Evolutionary conservation across 140 eudicot genomes (phyloP).

Genomic region (Bidens hawaiensis): DNA sequence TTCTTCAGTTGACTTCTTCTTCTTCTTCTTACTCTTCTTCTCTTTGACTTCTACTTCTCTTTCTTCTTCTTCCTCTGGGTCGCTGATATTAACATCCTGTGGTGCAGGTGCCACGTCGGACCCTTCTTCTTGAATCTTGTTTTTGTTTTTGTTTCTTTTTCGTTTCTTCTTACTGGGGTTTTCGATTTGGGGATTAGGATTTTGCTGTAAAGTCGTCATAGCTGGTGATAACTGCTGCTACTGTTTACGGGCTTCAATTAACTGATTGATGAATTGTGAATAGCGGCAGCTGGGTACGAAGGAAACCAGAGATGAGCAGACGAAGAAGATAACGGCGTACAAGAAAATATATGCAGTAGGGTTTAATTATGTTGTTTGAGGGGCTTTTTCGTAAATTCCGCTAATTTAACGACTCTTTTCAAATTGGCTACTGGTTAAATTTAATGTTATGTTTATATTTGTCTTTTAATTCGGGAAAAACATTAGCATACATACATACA

Average conservation of each 20-base stretch:
- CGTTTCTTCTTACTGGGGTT: slow-evolving; percentile 30
- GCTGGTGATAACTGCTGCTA: slow-evolving; percentile 10
- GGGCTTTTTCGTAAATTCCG: no score
- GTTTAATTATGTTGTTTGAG: no score
- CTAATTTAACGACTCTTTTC: no score
- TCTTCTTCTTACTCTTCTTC: slow-evolving; percentile 14
- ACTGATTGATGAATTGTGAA: no score
- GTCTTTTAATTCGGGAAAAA: no score
- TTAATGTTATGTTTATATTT: no score
- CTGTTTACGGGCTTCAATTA: slow-evolving; percentile 8
- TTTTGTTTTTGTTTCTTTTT: slow-evolving; percentile 35
- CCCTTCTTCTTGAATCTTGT: not conserved
- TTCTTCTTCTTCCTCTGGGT: no score
- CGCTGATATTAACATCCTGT: slow-evolving; percentile 12
- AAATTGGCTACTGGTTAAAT: no score
- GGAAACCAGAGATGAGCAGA: no score
- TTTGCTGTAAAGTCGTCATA: slow-evolving; percentile 32
- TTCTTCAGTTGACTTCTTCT: slow-evolving; percentile 14
- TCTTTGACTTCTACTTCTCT: slow-evolving; percentile 13
- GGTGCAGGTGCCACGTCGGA: not conserved
- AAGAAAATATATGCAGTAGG: no score
- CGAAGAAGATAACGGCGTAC: no score
- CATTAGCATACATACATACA: slow-evolving; percentile 5
- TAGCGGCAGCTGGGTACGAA: no score
- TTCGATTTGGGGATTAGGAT: slow-evolving; percentile 25